Evolutionary conservation across 306 rosid species (phyloP).

Genomic region (Ormosia semicastrata): DNA sequence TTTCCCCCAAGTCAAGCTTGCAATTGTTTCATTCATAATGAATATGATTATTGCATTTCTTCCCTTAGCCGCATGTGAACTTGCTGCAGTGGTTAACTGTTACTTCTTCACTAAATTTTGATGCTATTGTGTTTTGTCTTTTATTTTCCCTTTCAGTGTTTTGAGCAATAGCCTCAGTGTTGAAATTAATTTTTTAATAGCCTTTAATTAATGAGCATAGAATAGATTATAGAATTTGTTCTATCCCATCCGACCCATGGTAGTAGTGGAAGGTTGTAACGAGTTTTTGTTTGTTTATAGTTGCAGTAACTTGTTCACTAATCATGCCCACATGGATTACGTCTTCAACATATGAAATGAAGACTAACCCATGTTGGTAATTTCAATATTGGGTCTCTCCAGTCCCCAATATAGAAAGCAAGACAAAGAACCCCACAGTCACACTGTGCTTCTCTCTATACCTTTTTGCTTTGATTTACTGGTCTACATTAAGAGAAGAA

Average conservation of each 20-base stretch:
- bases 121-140: background rate
- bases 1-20: background rate
- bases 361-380: slow-evolving; percentile 27
- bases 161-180: too few relatives aligned
- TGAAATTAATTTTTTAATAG: background rate
- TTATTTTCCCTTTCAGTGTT: background rate
- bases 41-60: background rate
- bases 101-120: background rate
- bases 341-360: background rate
- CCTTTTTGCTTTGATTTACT: too few relatives aligned
- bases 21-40: background rate
- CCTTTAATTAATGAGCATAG: background rate
- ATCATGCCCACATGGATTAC: slow-evolving; percentile 16
- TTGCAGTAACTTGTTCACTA: background rate
- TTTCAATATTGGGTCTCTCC: slow-evolving; percentile 7
- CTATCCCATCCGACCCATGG: slow-evolving; percentile 7
- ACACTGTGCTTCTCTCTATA: too few relatives aligned
- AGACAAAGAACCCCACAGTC: too few relatives aligned
- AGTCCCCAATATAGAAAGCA: too few relatives aligned
- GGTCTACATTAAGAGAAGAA: too few relatives aligned
- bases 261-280: background rate
- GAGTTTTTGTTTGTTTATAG: background rate
- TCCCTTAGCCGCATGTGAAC: background rate
- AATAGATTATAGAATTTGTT: background rate
- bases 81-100: background rate